Conservation (phyloP, 768 basidiomycete genomes). For the Trametes cinnabarina region DNA sequence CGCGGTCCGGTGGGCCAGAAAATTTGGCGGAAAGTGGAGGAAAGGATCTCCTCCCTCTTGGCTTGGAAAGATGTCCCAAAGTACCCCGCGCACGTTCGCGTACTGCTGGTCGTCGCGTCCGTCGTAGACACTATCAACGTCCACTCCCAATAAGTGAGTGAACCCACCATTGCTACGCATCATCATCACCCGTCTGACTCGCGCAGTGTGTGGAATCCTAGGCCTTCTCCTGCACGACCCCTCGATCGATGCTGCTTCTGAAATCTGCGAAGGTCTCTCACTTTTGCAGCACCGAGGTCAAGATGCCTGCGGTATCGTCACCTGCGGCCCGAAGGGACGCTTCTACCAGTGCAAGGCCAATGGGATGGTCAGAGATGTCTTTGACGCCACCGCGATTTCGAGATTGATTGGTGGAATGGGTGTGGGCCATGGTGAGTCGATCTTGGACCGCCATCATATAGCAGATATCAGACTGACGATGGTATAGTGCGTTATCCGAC, state of each 20-base stretch:
- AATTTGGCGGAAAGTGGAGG: conserved; percentile 10
- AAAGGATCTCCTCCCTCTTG: background rate
- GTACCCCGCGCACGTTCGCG: conserved; percentile 11
- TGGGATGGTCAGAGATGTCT: conserved; percentile 98
- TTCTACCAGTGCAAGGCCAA: conserved; percentile 99
- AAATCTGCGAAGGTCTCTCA: conserved; percentile 94
- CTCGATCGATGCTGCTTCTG: conserved; percentile 69
- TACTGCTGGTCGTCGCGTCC: background rate
- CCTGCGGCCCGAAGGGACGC: conserved; percentile 91
- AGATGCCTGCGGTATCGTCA: conserved; percentile 97
- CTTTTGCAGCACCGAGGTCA: conserved; percentile 96
- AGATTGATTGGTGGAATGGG: conserved; percentile 93
- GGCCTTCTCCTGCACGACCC: conserved; percentile 84
- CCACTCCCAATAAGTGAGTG: conserved; percentile 29
- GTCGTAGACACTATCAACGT: background rate
- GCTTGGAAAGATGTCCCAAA: conserved; percentile 15
- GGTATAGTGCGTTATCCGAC: conserved; percentile 91
- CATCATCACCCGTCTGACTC: conserved; percentile 9
- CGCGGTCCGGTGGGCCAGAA: conserved; percentile 10
- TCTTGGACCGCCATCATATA: background rate
- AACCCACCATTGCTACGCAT: background rate
- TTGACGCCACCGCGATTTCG: conserved; percentile 75
- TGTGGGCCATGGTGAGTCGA: conserved; percentile 84
- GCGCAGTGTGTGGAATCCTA: conserved; percentile 86
- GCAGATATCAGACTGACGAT: background rate